phyloP scores from a whole-genome alignment of 352 stramenopile species.

The Phytophthora ohioensis region DNA sequence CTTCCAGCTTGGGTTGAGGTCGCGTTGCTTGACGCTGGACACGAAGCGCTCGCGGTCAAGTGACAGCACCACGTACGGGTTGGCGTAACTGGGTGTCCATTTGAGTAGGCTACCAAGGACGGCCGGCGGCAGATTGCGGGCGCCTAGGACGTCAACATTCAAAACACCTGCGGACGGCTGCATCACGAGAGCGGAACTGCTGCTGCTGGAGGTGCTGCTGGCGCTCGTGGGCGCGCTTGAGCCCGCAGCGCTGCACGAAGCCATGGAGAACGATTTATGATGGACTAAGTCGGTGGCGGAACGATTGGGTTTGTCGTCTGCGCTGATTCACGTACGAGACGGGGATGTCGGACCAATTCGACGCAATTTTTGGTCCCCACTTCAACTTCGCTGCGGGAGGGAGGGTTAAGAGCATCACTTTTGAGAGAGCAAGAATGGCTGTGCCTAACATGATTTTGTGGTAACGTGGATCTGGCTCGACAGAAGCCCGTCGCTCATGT shows the following conservation, averaged over 20 bases:
- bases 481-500: too few species aligned
- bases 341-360: constrained; percentile 6
- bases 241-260: constrained; percentile 38
- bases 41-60: constrained; percentile 64
- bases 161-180: constrained; percentile 48
- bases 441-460: too few species aligned
- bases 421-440: too few species aligned
- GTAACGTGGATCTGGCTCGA: too few species aligned
- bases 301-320: constrained; percentile 20
- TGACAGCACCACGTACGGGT: constrained; percentile 69
- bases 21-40: constrained; percentile 55
- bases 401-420: too few species aligned
- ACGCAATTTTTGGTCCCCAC: constrained; percentile 5
- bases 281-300: background rate
- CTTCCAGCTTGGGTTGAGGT: constrained; percentile 76
- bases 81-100: constrained; percentile 75
- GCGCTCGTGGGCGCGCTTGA: constrained; percentile 14
- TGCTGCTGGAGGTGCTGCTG: constrained; percentile 18
- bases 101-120: constrained; percentile 73
- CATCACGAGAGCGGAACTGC: background rate
- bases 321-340: constrained; percentile 27
- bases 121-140: constrained; percentile 66
- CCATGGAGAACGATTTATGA: constrained; percentile 42
- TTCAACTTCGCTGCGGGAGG: constrained; percentile 3
- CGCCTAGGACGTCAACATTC: constrained; percentile 65